Base-by-base conservation (phyloP, 192 early-diverging fungal genomes). In the Backusella circina region DNA sequence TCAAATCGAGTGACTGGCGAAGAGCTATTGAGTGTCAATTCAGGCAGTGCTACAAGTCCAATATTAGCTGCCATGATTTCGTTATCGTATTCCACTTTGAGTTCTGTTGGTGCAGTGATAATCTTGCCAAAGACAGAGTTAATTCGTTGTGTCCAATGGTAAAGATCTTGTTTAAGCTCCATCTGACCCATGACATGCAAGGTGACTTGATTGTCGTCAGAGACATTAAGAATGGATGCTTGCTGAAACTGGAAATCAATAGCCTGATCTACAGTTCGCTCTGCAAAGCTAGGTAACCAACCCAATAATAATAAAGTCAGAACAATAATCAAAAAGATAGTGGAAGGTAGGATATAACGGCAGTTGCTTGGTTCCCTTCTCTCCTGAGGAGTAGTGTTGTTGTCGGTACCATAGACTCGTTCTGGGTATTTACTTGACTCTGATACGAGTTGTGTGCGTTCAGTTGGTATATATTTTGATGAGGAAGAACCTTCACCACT, bases 141-240 rank as follows among this genome's bases (percentile, higher is more conserved):
- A n/a, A 51, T 15, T 32, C 50, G 37, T 13, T 67, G 37, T 8
- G 38, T 26, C 15, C 73, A 66, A 12, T 23, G 10, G 23, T 67
- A 73, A 32, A 66, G n/a, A 31, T 35, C 38, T 8, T 68, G n/a
- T 0, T 37, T n/a, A 5, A 78, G 50, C 21, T 28, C 26, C 8
- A 78, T 66, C 15, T 37, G 9, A 6, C 77, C 77, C 16, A 50
- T 33, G 18, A 78, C 72, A 41, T 78, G 77, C 72, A 78, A 38
- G 3, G 71, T 69, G 15, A 78, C 37, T 21, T 69, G 28, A 61
- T 61, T 73, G 31, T 75, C 44, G n/a, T 74, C 31, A 16, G 71
- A 69, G 9, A 57, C 47, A 54, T 78, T 78, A 2, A 74, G 33
- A 64, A 78, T 74, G 28, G 44, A 38, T 5, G 77, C 72, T 31